Conservation (phyloP, 106 monocot genomes). For the Apostasia ramifera region DNA sequence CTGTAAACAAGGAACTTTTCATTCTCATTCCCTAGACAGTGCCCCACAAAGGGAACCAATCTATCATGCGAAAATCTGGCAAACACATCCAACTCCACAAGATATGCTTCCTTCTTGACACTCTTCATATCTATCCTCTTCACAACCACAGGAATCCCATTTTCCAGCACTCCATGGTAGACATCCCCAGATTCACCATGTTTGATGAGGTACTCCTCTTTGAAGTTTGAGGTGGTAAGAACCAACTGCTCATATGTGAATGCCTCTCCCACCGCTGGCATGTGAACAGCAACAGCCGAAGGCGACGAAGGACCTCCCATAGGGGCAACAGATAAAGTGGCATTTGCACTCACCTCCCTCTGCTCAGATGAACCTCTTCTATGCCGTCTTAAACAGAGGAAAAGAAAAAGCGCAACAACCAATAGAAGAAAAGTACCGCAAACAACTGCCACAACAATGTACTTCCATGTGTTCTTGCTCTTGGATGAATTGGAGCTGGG, state of each 20-base stretch:
- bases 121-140: constrained; percentile 47
- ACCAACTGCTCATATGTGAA: constrained; percentile 57
- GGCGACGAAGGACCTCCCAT: constrained; percentile 13
- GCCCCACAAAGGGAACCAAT: constrained; percentile 54
- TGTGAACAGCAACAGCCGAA: constrained; percentile 22
- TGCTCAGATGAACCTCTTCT: constrained; percentile 10
- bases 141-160: constrained; percentile 51
- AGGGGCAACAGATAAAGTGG: constrained; percentile 1
- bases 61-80: constrained; percentile 32
- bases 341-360: constrained; percentile 3
- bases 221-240: constrained; percentile 48
- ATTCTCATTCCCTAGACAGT: constrained; percentile 37
- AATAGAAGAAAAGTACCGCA: constrained; percentile 36
- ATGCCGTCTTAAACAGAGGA: constrained; percentile 24
- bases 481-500: constrained; percentile 16
- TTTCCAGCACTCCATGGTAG: constrained; percentile 48
- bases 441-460: constrained; percentile 50
- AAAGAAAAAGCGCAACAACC: constrained; percentile 14
- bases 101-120: constrained; percentile 45
- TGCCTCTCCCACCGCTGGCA: constrained; percentile 57
- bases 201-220: constrained; percentile 63
- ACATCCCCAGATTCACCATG: constrained; percentile 81
- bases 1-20: constrained; percentile 62
- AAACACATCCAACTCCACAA: constrained; percentile 58
- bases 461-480: constrained; percentile 26